Percentiles rank a stretch among this genome's conserved stretches.
Evolutionary conservation across 331 rosid genomes (phyloP).

Genomic region (Telfairia occidentalis): DNA sequence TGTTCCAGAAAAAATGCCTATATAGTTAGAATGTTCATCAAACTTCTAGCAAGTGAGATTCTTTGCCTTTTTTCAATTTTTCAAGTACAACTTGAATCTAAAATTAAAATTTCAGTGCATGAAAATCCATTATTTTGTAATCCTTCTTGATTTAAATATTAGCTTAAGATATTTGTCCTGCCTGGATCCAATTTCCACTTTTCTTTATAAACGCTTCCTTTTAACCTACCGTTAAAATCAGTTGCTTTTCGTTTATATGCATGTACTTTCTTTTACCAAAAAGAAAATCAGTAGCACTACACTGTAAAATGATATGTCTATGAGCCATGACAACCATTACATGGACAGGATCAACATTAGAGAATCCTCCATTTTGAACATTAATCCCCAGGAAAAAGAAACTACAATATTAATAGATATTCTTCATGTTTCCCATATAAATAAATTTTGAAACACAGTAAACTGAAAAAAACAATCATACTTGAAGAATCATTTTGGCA

Average conservation of each 20-base stretch:
- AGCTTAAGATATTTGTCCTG: not conserved
- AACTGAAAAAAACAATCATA: conserved; percentile 16
- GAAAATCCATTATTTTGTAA: not conserved
- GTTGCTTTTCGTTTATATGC: not conserved
- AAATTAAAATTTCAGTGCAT: not conserved
- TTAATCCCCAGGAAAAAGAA: not conserved
- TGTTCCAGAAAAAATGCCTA: conserved; percentile 16
- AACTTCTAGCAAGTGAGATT: not conserved
- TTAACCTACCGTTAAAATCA: not conserved
- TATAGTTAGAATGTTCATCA: not conserved
- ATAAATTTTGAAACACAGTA: not conserved
- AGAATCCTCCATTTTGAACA: not conserved
- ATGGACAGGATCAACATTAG: not conserved
- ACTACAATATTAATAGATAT: not conserved
- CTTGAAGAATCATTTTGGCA: conserved; percentile 98
- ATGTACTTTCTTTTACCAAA: not conserved
- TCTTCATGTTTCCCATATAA: not conserved
- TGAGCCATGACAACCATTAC: not conserved
- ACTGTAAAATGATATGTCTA: not conserved
- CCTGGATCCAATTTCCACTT: not conserved
- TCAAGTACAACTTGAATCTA: not conserved
- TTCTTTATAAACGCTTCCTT: not conserved
- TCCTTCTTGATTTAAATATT: not conserved
- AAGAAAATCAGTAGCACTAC: not conserved
- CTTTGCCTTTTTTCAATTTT: not conserved